These are phyloP conservation scores for Rhodamnia rubescens DNA, from an alignment of 345 rosid genomes.

Conservation along the genomic window DNA sequence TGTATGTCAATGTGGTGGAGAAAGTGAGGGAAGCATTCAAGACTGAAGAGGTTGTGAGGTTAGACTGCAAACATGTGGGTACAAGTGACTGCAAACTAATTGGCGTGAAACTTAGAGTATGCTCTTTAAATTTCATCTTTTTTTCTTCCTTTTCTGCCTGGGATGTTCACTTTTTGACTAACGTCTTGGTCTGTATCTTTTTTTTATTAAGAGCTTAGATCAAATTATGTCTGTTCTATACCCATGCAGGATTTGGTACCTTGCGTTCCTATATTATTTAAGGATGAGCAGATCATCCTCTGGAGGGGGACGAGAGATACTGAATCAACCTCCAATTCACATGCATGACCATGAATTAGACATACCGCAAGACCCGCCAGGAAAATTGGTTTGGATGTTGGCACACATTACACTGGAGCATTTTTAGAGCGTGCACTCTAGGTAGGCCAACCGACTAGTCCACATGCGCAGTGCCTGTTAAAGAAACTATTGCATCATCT, in stretches of 20 bases:
- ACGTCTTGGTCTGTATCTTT: neutral
- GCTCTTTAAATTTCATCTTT: neutral
- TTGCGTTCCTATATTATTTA: constrained; percentile 69
- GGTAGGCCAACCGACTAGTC: neutral
- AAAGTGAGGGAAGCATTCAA: constrained; percentile 56
- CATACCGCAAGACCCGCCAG: neutral
- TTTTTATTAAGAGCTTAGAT: neutral
- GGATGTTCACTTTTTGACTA: neutral
- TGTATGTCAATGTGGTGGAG: constrained; percentile 67
- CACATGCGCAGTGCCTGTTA: neutral
- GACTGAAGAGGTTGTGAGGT: constrained; percentile 61
- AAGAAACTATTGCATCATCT: neutral
- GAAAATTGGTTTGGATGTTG: neutral
- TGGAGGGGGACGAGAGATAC: constrained; percentile 54
- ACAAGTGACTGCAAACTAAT: constrained; percentile 78
- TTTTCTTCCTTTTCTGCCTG: neutral
- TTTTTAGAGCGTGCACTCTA: neutral
- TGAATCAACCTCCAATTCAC: neutral
- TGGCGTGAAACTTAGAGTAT: constrained; percentile 71
- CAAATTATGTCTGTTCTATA: neutral
- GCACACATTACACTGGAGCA: neutral
- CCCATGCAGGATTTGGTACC: constrained; percentile 69
- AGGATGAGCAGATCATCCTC: constrained; percentile 78
- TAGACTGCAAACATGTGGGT: constrained; percentile 74
- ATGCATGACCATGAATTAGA: neutral